Evolutionary conservation across 768 basidiomycete species (phyloP), one percentile per base, ranked within the genome.

Genomic region (Sarcodon aspratus): DNA sequence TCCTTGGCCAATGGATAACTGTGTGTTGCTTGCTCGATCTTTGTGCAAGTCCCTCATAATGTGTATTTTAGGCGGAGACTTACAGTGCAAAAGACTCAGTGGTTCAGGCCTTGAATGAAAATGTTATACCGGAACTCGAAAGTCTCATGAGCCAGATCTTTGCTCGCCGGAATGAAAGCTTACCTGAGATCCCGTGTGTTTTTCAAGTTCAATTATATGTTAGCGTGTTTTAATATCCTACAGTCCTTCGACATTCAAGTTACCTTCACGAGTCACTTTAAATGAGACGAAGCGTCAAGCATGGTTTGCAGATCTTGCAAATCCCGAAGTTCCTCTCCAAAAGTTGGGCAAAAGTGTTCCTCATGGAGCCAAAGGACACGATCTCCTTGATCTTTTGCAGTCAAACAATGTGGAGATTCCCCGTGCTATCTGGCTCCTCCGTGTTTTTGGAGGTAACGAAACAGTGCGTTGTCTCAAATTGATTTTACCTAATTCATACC

Each of bases 401-500:
- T 69, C 72, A 6, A 80, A 88, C 48, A 76, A 81, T 49, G 84
- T 92, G 27, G 83, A 82, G 6, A 83, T 89, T 33, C 73, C 83
- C 1, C 75, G 90, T 42, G 90, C 90, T 3, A 79, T 91, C 7
- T 93, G 90, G 90, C 86, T 91, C 59, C 69, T 92, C 27, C 76
- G 89, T 15, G 87, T 90, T 3, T 79, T 90, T 56, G 90, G 90
- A 21, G 87, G 83, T 15, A 90, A 91, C 55, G 90, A 93, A 65
- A 87, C 85, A 45, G 87, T 88, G 59, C 43, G 68, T 50, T 52
- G 33, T 45, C 45, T 42, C 18, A n/a, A 18, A n/a, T 33, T 34
- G 37, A 45, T 45, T n/a, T 34, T 48, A 17, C 46, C 15, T 50
- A 12, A 54, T 36, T 43, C 27, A 45, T 33, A 8, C 36, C 21